These are phyloP conservation scores for Aspergillus bombycis DNA, from an alignment of 2,329 filamentous ascomycete species.

Conservation along the genomic window DNA sequence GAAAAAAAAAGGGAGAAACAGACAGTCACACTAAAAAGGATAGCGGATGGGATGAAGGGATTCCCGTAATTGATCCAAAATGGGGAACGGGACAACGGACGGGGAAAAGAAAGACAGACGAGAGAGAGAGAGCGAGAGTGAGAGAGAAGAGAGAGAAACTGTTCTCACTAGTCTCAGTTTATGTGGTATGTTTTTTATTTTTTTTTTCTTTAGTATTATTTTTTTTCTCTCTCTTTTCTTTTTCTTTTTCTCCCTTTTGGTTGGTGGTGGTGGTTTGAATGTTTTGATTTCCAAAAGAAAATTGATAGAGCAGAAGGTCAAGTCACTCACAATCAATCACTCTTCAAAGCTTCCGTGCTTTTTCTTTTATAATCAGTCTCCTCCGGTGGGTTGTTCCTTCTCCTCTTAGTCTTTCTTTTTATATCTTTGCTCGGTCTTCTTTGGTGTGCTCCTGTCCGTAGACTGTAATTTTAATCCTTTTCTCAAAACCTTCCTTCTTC, in stretches of 20 bases:
- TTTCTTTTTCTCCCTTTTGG: not conserved
- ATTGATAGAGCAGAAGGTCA: conserved; percentile 9
- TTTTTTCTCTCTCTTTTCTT: not conserved
- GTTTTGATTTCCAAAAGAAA: conserved; percentile 1
- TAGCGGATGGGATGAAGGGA: conserved; percentile 20
- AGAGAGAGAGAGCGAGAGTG: not conserved
- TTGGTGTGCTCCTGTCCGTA: not conserved
- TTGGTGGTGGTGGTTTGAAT: conserved; percentile 1
- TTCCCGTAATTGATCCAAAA: conserved; percentile 19
- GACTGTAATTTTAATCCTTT: conserved; percentile 6
- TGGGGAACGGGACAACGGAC: conserved; percentile 22
- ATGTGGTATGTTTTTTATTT: conserved; percentile 7
- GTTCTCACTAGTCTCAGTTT: conserved; percentile 16
- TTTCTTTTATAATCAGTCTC: conserved; percentile 6
- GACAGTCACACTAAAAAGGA: conserved; percentile 9
- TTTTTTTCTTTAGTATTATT: too few relatives aligned
- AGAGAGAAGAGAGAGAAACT: not conserved
- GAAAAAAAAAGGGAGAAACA: conserved; percentile 8
- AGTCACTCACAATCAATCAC: not conserved
- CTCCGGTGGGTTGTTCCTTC: not conserved
- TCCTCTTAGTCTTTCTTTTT: conserved; percentile 4
- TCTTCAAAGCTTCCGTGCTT: not conserved
- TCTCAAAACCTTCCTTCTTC: conserved; percentile 5
- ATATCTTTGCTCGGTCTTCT: conserved; percentile 9
- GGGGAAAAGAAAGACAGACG: conserved; percentile 17